Percentiles rank a stretch among this genome's conserved stretches.
These are phyloP conservation scores for Tuber calosporum DNA, from an alignment of 495 filamentous ascomycete genomes.

Conservation along the genomic window DNA sequence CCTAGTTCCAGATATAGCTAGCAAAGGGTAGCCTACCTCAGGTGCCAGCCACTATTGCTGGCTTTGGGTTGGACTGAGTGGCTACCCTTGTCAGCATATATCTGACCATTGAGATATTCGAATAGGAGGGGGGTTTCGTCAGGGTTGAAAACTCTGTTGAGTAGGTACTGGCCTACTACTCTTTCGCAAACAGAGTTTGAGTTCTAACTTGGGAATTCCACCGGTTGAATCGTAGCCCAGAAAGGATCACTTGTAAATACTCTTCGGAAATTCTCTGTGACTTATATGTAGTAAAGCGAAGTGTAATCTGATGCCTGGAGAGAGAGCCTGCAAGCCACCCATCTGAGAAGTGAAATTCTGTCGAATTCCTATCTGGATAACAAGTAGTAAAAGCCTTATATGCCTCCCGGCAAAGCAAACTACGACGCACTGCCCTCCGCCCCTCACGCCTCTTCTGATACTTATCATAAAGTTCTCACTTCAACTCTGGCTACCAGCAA, in stretches of 20 bases:
- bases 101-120: conserved; percentile 16
- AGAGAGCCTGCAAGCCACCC: too few relatives aligned
- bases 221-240: conserved; percentile 6
- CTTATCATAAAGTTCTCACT: not conserved
- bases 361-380: too few relatives aligned
- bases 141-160: conserved; percentile 11
- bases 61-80: conserved; percentile 13
- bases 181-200: too few relatives aligned
- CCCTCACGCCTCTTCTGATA: not conserved
- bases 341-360: too few relatives aligned
- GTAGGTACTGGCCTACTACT: conserved; percentile 2
- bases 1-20: not conserved
- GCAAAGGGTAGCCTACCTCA: conserved; percentile 13
- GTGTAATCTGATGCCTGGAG: not conserved
- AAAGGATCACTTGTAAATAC: not conserved
- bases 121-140: conserved; percentile 12
- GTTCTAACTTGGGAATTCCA: too few relatives aligned
- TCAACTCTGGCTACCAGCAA: not conserved
- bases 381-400: too few relatives aligned
- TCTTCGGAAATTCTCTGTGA: conserved; percentile 6
- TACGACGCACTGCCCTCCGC: not conserved
- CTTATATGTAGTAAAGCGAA: conserved; percentile 11
- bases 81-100: conserved; percentile 17
- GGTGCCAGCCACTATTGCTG: conserved; percentile 12
- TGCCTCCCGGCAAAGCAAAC: not conserved